These are phyloP conservation scores for Setomelanomma holmii DNA, from an alignment of 2,329 filamentous ascomycete genomes.

Conservation along the genomic window DNA sequence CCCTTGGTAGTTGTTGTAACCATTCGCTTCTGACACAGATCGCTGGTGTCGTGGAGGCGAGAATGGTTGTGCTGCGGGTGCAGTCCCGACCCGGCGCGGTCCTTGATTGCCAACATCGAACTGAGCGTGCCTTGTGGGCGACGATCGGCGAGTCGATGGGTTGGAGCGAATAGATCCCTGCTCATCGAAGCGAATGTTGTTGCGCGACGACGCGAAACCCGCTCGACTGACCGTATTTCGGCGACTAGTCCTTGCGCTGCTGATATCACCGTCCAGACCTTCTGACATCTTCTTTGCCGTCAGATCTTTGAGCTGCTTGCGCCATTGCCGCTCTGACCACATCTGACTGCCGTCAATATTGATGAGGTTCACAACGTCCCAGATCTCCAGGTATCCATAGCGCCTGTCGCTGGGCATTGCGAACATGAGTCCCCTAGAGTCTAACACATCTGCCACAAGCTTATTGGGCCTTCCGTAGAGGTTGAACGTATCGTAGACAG, in stretches of 20 bases:
- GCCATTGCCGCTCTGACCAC: slow-evolving; percentile 91
- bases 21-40: slow-evolving; percentile 57
- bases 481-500: slow-evolving; percentile 89
- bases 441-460: slow-evolving; percentile 84
- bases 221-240: slow-evolving; percentile 54
- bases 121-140: slow-evolving; percentile 44
- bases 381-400: slow-evolving; percentile 88
- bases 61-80: slow-evolving; percentile 42
- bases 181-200: slow-evolving; percentile 53
- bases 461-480: slow-evolving; percentile 89
- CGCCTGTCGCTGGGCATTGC: slow-evolving; percentile 89
- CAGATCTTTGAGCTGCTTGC: slow-evolving; percentile 84
- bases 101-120: slow-evolving; percentile 32
- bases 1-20: slow-evolving; percentile 51
- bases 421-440: slow-evolving; percentile 94
- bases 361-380: slow-evolving; percentile 84
- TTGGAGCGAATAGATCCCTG: slow-evolving; percentile 51
- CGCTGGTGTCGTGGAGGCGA: slow-evolving; percentile 53
- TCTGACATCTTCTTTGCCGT: slow-evolving; percentile 78
- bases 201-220: slow-evolving; percentile 45
- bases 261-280: slow-evolving; percentile 42
- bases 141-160: slow-evolving; percentile 54
- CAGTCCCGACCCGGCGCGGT: slow-evolving; percentile 53
- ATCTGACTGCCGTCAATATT: slow-evolving; percentile 74
- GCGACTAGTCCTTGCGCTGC: slow-evolving; percentile 47